A percentile compares a stretch with the other conserved stretches of the same genome.
Conservation (phyloP, 2,329 filamentous ascomycete genomes). For the Drechslerella dactyloides region DNA sequence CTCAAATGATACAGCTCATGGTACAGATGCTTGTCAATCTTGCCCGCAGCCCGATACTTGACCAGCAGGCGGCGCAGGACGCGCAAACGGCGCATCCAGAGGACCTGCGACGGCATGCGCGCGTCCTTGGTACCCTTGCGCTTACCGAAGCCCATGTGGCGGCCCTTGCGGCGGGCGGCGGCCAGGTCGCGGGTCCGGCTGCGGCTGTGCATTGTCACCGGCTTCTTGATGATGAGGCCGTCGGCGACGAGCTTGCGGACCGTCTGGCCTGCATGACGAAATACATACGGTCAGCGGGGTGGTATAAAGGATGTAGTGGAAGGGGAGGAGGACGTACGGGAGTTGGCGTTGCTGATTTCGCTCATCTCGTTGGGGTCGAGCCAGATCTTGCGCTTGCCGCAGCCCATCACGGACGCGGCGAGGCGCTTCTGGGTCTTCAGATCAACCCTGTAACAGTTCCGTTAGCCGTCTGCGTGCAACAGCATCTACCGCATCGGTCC, state of each 20-base stretch:
- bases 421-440: slow-evolving; percentile 99
- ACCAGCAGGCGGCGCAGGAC: slow-evolving; percentile 98
- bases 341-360: slow-evolving; percentile 99
- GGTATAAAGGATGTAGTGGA: not conserved
- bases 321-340: slow-evolving; percentile 63
- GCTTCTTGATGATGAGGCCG: slow-evolving; percentile 99
- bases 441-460: slow-evolving; percentile 78
- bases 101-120: slow-evolving; percentile 94
- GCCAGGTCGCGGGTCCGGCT: slow-evolving; percentile 93
- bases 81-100: slow-evolving; percentile 99
- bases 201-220: slow-evolving; percentile 99
- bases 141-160: slow-evolving; percentile 99
- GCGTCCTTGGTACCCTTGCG: slow-evolving; percentile 99
- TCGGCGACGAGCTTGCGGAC: slow-evolving; percentile 99
- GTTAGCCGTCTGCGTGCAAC: slow-evolving; percentile 14
- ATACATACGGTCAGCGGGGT: not conserved
- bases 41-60: slow-evolving; percentile 99
- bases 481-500: not conserved
- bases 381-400: slow-evolving; percentile 99
- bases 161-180: slow-evolving; percentile 89
- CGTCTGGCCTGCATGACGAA: slow-evolving; percentile 68
- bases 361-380: slow-evolving; percentile 98
- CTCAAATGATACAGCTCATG: slow-evolving; percentile 99
- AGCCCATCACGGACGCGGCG: slow-evolving; percentile 96
- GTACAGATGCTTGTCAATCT: slow-evolving; percentile 99